Base-by-base conservation (phyloP, 2,329 filamentous ascomycete species). In the Aureobasidium sp. region DNA sequence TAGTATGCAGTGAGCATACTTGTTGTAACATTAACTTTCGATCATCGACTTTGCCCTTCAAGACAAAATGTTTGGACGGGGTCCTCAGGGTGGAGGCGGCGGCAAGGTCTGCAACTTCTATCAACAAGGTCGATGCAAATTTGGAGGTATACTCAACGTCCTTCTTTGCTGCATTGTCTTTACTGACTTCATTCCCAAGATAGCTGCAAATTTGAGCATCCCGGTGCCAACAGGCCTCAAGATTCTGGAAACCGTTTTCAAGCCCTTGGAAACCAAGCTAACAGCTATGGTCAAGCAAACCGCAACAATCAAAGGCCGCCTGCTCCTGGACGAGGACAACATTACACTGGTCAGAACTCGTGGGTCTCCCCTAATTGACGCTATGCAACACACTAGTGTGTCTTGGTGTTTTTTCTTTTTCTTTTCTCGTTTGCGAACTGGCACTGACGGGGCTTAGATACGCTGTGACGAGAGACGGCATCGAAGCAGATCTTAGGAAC, bases 401-500 rank as follows among this genome's bases (percentile, higher is more conserved):
- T n/a, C n/a, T n/a, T n/a, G n/a, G n/a, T n/a, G n/a, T n/a, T n/a
- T n/a, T n/a, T n/a, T n/a, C n/a, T n/a, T n/a, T n/a, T n/a, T n/a
- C n/a, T n/a, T n/a, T n/a, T n/a, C n/a, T n/a, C n/a, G n/a, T n/a
- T n/a, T n/a, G n/a, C n/a, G n/a, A n/a, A n/a, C n/a, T n/a, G n/a
- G n/a, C n/a, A n/a, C n/a, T n/a, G n/a, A n/a, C n/a, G n/a, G n/a
- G n/a, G n/a, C 14, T 30, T 63, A 76, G 73, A 54, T 76, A 81
- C 64, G 75, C 69, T 39, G 68, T 90, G 35, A 79, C 71, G n/a
- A 70, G 71, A 37, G 79, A 80, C 0, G 71, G 70, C 2, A 84
- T 94, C 60, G 76, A 77, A 56, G 70, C 71, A 50, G 89, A 94
- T 64, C 74, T 94, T 40, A 79, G 76, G 0, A 74, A 76, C 19